Conservation (phyloP, 352 stramenopile species). For the Pythium vanterpoolii region DNA sequence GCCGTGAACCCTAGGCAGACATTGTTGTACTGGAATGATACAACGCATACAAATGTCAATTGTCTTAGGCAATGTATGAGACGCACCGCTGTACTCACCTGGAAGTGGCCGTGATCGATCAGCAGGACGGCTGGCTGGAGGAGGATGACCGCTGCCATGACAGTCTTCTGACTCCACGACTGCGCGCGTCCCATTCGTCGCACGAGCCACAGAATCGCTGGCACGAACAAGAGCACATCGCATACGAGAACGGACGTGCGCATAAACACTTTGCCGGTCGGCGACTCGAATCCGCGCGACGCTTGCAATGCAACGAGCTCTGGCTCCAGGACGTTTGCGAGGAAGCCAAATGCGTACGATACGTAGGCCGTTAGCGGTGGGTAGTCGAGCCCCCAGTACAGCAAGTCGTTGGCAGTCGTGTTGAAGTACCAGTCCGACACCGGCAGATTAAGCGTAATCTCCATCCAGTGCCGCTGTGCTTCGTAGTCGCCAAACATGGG, state of each 20-base stretch:
- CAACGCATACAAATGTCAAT: not conserved
- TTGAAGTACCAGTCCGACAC: conserved; percentile 96
- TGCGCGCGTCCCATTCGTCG: conserved; percentile 38
- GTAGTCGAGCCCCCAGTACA: conserved; percentile 99
- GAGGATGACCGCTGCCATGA: conserved; percentile 54
- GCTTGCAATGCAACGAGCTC: conserved; percentile 76
- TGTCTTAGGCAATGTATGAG: not conserved
- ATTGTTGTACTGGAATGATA: conserved; percentile 91
- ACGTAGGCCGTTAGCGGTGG: conserved; percentile 94
- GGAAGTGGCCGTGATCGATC: conserved; percentile 99
- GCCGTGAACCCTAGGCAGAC: conserved; percentile 93
- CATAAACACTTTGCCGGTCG: conserved; percentile 90
- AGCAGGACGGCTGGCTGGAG: conserved; percentile 90
- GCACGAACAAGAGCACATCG: conserved; percentile 92
- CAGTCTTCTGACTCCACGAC: conserved; percentile 47
- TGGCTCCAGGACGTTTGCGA: conserved; percentile 79
- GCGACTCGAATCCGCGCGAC: conserved; percentile 85
- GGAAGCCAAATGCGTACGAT: conserved; percentile 73
- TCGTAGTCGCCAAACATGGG: conserved; percentile 97
- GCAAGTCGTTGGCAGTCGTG: conserved; percentile 86
- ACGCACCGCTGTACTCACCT: conserved; percentile 41
- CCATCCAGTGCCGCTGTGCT: conserved; percentile 99
- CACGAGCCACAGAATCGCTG: conserved; percentile 43
- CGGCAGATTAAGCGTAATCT: conserved; percentile 93
- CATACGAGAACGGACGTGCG: conserved; percentile 90